These are phyloP conservation scores for Alternaria sp. DNA, from an alignment of 2,329 filamentous ascomycete species.

Conservation along the genomic window DNA sequence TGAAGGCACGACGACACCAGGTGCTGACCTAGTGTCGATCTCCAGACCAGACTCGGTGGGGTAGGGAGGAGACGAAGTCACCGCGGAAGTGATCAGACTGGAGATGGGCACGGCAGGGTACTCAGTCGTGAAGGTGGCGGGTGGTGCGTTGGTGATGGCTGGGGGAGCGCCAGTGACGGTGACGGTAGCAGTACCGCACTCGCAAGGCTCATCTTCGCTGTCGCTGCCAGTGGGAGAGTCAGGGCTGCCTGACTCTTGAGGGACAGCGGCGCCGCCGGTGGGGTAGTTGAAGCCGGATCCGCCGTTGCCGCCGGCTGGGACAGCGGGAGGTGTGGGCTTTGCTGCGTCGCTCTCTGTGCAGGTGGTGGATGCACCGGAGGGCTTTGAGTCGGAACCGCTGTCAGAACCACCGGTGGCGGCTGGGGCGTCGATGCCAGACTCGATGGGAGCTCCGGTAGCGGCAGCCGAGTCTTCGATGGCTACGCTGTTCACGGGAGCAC, in stretches of 20 bases:
- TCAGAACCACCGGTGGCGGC: slow-evolving; percentile 14
- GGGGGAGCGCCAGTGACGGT: slow-evolving; percentile 39
- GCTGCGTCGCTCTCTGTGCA: slow-evolving; percentile 17
- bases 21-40: slow-evolving; percentile 37
- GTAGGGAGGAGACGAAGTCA: slow-evolving; percentile 20
- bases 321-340: slow-evolving; percentile 2
- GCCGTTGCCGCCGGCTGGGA: slow-evolving; percentile 7
- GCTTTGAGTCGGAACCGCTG: background rate
- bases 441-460: slow-evolving; percentile 33
- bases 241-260: slow-evolving; percentile 11
- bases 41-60: slow-evolving; percentile 29
- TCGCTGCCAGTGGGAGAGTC: slow-evolving; percentile 3
- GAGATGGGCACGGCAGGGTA: slow-evolving; percentile 19
- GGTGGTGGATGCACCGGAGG: slow-evolving; percentile 5
- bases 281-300: slow-evolving; percentile 23
- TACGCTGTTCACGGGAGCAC: slow-evolving; percentile 36
- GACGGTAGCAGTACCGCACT: slow-evolving; percentile 36
- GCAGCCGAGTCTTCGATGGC: slow-evolving; percentile 35
- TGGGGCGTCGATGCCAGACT: slow-evolving; percentile 32
- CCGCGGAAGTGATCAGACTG: background rate
- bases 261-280: slow-evolving; percentile 2
- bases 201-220: slow-evolving; percentile 24
- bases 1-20: slow-evolving; percentile 26
- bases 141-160: slow-evolving; percentile 19
- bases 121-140: slow-evolving; percentile 17